Percentiles rank a stretch among this genome's conserved stretches.
phyloP scores from a whole-genome alignment of 169 alveolate genomes.

The Pseudocohnilembus persalinus region DNA sequence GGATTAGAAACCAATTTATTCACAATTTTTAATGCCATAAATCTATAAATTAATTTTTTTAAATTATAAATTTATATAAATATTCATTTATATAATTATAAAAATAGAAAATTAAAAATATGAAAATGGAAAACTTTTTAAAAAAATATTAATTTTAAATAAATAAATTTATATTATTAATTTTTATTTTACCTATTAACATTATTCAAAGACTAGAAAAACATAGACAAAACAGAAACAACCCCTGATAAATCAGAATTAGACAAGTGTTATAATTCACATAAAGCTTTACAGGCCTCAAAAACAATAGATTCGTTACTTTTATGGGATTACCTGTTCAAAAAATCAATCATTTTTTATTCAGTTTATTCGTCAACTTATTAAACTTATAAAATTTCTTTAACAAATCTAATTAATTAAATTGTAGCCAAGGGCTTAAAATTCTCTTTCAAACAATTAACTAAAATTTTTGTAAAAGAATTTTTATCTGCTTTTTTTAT shows the following conservation, averaged over 20 bases:
- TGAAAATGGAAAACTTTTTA: too few species aligned
- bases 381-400: slow-evolving; percentile 18
- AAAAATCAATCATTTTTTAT: slow-evolving; percentile 32
- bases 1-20: slow-evolving; percentile 38
- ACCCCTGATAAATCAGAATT: slow-evolving; percentile 37
- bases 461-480: slow-evolving; percentile 28
- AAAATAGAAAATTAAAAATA: too few species aligned
- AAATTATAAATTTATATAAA: too few species aligned
- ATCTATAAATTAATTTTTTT: too few species aligned
- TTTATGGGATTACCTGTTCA: slow-evolving; percentile 38
- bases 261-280: slow-evolving; percentile 31
- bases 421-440: slow-evolving; percentile 36
- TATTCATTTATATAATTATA: too few species aligned
- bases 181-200: too few species aligned
- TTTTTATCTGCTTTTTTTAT: slow-evolving; percentile 32
- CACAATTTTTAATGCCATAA: slow-evolving; percentile 40
- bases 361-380: slow-evolving; percentile 32
- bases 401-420: slow-evolving; percentile 35
- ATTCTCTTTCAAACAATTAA: slow-evolving; percentile 19
- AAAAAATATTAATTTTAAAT: too few species aligned
- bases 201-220: slow-evolving; percentile 17
- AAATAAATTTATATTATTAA: too few species aligned
- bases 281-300: slow-evolving; percentile 44
- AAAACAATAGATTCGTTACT: slow-evolving; percentile 33
- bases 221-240: slow-evolving; percentile 28